Conservation (phyloP, 2,329 filamentous ascomycete genomes). For the Diaporthe sp. region DNA sequence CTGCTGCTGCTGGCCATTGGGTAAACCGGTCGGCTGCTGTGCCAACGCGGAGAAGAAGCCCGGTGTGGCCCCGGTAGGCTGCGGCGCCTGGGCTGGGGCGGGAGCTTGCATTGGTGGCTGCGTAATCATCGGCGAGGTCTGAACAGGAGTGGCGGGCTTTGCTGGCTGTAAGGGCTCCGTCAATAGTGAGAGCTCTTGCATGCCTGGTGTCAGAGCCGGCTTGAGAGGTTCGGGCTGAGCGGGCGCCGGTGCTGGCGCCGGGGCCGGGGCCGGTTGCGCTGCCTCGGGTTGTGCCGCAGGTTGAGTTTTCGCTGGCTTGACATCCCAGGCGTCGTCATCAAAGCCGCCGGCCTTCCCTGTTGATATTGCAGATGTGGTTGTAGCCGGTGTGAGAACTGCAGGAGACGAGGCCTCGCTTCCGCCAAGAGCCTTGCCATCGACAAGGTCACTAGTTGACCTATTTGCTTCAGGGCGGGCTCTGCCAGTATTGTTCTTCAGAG, state of each 20-base stretch:
- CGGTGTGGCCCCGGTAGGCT: constrained; percentile 67
- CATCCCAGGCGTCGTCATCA: constrained; percentile 97
- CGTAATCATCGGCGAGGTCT: constrained; percentile 50
- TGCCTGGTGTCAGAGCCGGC: constrained; percentile 74
- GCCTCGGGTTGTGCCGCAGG: constrained; percentile 46
- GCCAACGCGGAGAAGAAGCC: constrained; percentile 67
- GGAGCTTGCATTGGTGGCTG: constrained; percentile 47
- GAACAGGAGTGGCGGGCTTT: constrained; percentile 52
- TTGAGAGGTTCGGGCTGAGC: constrained; percentile 53
- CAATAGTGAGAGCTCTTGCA: constrained; percentile 69
- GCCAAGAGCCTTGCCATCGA: constrained; percentile 89
- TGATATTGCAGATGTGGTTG: constrained; percentile 41
- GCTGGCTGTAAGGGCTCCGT: constrained; percentile 65
- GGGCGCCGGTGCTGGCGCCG: constrained; percentile 53
- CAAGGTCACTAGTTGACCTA: constrained; percentile 86
- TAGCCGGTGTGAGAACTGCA: constrained; percentile 40
- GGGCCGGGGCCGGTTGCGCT: constrained; percentile 52
- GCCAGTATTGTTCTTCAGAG: constrained; percentile 92
- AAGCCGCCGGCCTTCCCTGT: constrained; percentile 69
- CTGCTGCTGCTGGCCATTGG: constrained; percentile 50
- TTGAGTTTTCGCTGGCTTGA: constrained; percentile 81
- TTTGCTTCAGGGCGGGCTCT: constrained; percentile 90
- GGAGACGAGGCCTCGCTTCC: constrained; percentile 57
- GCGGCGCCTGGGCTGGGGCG: constrained; percentile 52
- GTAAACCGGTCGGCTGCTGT: constrained; percentile 62